Percentiles rank a stretch among this genome's conserved stretches.
These are phyloP conservation scores for Citrus mangshanensis DNA, from an alignment of 345 rosid species.

Conservation along the genomic window DNA sequence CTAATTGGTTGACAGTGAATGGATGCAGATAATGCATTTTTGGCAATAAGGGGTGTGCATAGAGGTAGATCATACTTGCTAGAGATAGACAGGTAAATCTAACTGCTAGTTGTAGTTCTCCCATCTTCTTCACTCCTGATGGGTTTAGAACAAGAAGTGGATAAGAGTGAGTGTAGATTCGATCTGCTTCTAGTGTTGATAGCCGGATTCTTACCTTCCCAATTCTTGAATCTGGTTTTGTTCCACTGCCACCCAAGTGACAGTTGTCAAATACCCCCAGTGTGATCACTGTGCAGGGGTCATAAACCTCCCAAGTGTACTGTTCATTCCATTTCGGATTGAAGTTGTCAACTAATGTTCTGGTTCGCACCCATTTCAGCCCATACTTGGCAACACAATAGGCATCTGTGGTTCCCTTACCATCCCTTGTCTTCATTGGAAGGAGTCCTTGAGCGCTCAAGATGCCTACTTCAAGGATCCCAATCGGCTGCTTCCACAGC, in stretches of 20 bases:
- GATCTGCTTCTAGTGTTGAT: slow-evolving; percentile 67
- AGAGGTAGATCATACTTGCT: slow-evolving; percentile 67
- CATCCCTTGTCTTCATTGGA: slow-evolving; percentile 72
- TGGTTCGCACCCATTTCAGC: slow-evolving; percentile 84
- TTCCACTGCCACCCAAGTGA: slow-evolving; percentile 57
- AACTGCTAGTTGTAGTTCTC: slow-evolving; percentile 73
- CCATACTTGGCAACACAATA: slow-evolving; percentile 87
- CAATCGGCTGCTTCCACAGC: slow-evolving; percentile 85
- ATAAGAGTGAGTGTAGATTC: slow-evolving; percentile 72
- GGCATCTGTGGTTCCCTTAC: slow-evolving; percentile 63
- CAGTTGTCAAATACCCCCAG: slow-evolving; percentile 82
- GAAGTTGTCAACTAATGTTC: slow-evolving; percentile 64
- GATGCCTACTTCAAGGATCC: slow-evolving; percentile 83
- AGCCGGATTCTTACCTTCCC: slow-evolving; percentile 80
- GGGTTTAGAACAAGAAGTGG: slow-evolving; percentile 72
- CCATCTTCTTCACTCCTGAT: slow-evolving; percentile 84
- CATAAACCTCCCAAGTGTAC: slow-evolving; percentile 88
- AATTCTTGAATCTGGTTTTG: slow-evolving; percentile 58
- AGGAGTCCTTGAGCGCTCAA: slow-evolving; percentile 73
- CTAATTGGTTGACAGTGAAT: slow-evolving; percentile 78
- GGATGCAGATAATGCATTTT: slow-evolving; percentile 90
- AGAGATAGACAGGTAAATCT: slow-evolving; percentile 74
- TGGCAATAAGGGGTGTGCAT: slow-evolving; percentile 74
- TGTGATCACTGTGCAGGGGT: slow-evolving; percentile 79
- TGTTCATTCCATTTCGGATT: slow-evolving; percentile 90